phyloP scores from a whole-genome alignment of 768 basidiomycete genomes.

The Leccinum olivaceopallidum region DNA sequence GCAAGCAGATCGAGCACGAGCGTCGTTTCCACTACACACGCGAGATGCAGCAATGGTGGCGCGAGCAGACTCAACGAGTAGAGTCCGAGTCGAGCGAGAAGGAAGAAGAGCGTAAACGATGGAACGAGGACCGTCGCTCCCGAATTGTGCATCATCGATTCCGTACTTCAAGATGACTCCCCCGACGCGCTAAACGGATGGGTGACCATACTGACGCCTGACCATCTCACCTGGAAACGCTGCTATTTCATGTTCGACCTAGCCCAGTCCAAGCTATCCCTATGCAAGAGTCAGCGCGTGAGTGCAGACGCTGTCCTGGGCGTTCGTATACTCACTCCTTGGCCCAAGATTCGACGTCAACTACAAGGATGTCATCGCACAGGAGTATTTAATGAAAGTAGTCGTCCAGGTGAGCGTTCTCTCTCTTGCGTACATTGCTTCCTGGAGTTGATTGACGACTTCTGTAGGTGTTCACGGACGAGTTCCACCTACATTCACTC shows the following conservation, averaged over 20 bases:
- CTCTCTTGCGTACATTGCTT: too few species aligned
- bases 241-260: conserved; percentile 59
- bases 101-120: conserved; percentile 42
- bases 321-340: conserved; percentile 5
- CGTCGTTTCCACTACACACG: conserved; percentile 51
- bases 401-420: too few species aligned
- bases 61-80: conserved; percentile 44
- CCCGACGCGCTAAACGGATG: conserved; percentile 50
- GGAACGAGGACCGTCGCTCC: conserved; percentile 38
- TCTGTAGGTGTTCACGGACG: too few species aligned
- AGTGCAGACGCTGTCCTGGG: conserved; percentile 1
- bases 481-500: too few species aligned
- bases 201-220: conserved; percentile 59
- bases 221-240: conserved; percentile 59
- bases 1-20: conserved; percentile 46
- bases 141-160: conserved; percentile 47
- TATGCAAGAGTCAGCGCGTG: conserved; percentile 57
- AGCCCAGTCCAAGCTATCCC: conserved; percentile 41
- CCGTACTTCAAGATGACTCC: conserved; percentile 42
- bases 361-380: too few species aligned
- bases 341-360: conserved; percentile 28
- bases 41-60: conserved; percentile 53
- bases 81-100: conserved; percentile 47
- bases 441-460: too few species aligned
- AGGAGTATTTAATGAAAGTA: too few species aligned